Evolutionary conservation across 2,329 filamentous ascomycete genomes (phyloP).

Genomic region (Pseudonectria foliicola): DNA sequence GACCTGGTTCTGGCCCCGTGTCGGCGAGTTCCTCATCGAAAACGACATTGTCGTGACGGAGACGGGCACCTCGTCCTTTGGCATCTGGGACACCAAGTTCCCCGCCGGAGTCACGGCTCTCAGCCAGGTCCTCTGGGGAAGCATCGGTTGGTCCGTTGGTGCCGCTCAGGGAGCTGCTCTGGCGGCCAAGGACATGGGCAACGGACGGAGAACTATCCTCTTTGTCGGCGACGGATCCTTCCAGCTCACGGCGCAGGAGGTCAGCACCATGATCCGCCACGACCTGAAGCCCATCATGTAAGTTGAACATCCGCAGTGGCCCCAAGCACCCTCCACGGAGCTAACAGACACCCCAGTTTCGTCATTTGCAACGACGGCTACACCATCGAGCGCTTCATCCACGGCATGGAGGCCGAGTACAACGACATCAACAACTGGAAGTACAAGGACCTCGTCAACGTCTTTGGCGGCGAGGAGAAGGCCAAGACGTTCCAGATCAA

Average conservation of each 20-base stretch:
- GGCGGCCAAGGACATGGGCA: conserved; percentile 58
- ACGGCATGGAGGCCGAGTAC: conserved; percentile 71
- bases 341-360: conserved; percentile 47
- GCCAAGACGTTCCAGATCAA: conserved; percentile 60
- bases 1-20: conserved; percentile 68
- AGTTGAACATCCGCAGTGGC: no score
- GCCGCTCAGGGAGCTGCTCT: conserved; percentile 61
- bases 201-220: conserved; percentile 62
- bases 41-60: conserved; percentile 78
- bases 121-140: conserved; percentile 70
- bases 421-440: conserved; percentile 77
- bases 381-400: conserved; percentile 83
- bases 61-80: conserved; percentile 83
- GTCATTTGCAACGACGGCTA: conserved; percentile 84
- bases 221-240: conserved; percentile 88
- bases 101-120: conserved; percentile 71
- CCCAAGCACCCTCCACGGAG: not conserved
- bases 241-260: conserved; percentile 76
- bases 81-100: conserved; percentile 79
- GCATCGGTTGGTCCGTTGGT: conserved; percentile 54
- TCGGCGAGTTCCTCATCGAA: conserved; percentile 64
- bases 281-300: conserved; percentile 69
- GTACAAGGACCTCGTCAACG: conserved; percentile 58
- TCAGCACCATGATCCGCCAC: conserved; percentile 76
- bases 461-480: conserved; percentile 58